phyloP scores from a whole-genome alignment of 345 rosid genomes.

The Linum trigynum region DNA sequence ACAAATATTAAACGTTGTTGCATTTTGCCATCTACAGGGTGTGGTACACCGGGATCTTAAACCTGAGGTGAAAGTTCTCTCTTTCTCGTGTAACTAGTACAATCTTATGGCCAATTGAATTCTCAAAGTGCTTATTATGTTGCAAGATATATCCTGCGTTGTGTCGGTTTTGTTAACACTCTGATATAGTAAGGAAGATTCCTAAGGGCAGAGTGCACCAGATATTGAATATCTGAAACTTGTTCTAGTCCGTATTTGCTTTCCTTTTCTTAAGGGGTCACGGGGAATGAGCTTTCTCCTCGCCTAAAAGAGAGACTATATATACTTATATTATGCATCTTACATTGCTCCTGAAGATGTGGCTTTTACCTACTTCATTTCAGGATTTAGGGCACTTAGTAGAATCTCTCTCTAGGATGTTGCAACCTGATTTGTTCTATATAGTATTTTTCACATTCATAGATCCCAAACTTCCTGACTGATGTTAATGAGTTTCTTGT shows the following conservation, averaged over 20 bases:
- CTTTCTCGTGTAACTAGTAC: background rate
- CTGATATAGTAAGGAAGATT: background rate
- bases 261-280: too few species aligned
- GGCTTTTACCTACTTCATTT: too few species aligned
- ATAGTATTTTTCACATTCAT: background rate
- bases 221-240: background rate
- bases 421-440: too few species aligned
- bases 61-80: slow-evolving; percentile 53
- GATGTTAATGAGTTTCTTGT: background rate
- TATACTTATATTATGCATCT: too few species aligned
- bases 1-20: slow-evolving; percentile 71
- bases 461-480: background rate
- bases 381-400: too few species aligned
- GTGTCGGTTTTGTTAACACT: background rate
- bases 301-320: too few species aligned
- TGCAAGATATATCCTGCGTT: background rate
- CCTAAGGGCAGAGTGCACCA: background rate
- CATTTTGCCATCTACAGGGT: slow-evolving; percentile 95
- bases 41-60: slow-evolving; percentile 95
- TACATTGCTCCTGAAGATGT: too few species aligned
- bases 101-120: background rate
- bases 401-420: too few species aligned
- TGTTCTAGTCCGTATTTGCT: background rate
- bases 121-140: background rate
- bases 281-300: too few species aligned